A percentile compares a stretch with the other conserved stretches of the same genome.
phyloP scores from a whole-genome alignment of 225 moss, liverwort and hornwort genomes.

The Climacium dendroides region DNA sequence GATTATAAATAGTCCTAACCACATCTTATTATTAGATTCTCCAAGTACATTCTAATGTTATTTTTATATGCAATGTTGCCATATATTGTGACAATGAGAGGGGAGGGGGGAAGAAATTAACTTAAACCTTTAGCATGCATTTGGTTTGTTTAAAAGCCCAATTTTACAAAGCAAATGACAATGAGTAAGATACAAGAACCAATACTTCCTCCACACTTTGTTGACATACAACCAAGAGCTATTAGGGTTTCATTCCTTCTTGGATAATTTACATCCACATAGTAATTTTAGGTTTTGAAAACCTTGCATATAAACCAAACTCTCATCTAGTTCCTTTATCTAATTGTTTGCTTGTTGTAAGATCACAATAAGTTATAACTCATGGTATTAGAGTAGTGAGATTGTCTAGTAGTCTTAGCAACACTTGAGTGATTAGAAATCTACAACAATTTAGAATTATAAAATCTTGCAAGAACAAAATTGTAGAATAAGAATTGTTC shows the following conservation, averaged over 20 bases:
- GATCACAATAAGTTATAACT: neutral
- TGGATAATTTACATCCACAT: no score
- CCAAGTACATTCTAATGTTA: neutral
- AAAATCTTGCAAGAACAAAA: no score
- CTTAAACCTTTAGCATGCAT: neutral
- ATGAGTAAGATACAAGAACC: neutral
- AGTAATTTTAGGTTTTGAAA: no score
- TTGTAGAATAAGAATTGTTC: no score
- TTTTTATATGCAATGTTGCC: no score
- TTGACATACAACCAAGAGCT: neutral
- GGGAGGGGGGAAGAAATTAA: neutral
- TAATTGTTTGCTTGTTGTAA: neutral
- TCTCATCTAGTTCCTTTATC: neutral
- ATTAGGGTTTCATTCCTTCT: no score
- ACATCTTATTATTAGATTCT: neutral
- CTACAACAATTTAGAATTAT: no score
- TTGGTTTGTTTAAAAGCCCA: neutral
- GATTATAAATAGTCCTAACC: neutral
- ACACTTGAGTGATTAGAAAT: no score
- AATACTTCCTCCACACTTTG: neutral
- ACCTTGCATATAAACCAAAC: neutral
- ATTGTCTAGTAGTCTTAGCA: no score
- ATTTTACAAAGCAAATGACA: neutral
- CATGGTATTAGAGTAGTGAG: no score
- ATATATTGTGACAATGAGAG: neutral